phyloP scores from a whole-genome alignment of 495 filamentous ascomycete species.

The Recurvomyces mirabilis region DNA sequence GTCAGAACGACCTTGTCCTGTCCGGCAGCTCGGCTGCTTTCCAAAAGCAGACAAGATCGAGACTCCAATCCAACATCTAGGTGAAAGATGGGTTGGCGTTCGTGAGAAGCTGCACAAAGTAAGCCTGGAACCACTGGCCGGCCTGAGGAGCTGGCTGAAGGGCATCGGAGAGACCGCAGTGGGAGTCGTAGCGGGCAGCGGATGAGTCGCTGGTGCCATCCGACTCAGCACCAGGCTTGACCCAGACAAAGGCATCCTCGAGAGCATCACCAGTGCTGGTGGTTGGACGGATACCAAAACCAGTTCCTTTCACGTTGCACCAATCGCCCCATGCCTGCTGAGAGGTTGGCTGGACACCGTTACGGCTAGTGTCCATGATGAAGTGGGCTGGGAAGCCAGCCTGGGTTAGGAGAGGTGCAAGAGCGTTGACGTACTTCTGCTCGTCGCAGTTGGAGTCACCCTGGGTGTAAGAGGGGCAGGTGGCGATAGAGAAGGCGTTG shows the following conservation, averaged over 20 bases:
- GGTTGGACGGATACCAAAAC: conserved; percentile 61
- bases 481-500: conserved; percentile 22
- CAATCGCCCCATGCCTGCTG: conserved; percentile 68
- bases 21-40: no score
- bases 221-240: conserved; percentile 74
- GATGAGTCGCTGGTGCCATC: conserved; percentile 60
- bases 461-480: conserved; percentile 36
- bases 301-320: conserved; percentile 69
- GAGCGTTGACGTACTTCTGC: conserved; percentile 56
- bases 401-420: conserved; percentile 48
- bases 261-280: conserved; percentile 49
- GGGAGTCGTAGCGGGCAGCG: conserved; percentile 56
- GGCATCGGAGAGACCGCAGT: conserved; percentile 53
- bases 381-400: conserved; percentile 62
- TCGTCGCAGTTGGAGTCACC: conserved; percentile 51
- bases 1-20: no score
- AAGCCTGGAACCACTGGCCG: conserved; percentile 54
- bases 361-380: conserved; percentile 59
- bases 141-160: conserved; percentile 65
- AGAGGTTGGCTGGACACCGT: conserved; percentile 52
- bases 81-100: conserved; percentile 10
- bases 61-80: no score
- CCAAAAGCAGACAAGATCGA: no score
- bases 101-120: conserved; percentile 8
- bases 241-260: conserved; percentile 70